phyloP scores from a whole-genome alignment of 1,139 yeast genomes.

The Kluyveromyces sp. region DNA sequence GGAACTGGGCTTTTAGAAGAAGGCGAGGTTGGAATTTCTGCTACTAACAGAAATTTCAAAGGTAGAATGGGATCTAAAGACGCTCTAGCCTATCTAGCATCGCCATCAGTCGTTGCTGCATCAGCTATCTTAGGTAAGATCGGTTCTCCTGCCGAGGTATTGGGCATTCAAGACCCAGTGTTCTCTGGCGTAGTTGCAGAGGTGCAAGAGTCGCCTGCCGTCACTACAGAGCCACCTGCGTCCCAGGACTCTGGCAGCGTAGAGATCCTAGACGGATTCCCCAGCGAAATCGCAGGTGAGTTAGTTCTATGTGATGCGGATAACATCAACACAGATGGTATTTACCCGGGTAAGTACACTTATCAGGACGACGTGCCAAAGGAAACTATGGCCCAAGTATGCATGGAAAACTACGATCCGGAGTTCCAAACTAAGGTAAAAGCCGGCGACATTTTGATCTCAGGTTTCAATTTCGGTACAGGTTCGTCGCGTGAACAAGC shows the following conservation, averaged over 20 bases:
- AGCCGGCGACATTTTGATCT: conserved; percentile 81
- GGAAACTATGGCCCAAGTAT: conserved; percentile 95
- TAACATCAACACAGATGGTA: conserved; percentile 96
- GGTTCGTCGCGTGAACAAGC: conserved; percentile 99
- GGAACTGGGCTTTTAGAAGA: conserved; percentile 90
- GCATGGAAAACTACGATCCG: conserved; percentile 97
- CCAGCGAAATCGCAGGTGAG: conserved; percentile 82
- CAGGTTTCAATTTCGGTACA: conserved; percentile 95
- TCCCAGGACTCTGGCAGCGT: conserved; percentile 40
- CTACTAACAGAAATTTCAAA: conserved; percentile 96
- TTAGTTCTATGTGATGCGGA: conserved; percentile 93
- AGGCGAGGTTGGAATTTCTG: conserved; percentile 97
- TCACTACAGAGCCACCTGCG: conserved; percentile 28
- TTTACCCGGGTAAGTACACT: conserved; percentile 97
- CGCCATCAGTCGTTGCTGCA: conserved; percentile 98
- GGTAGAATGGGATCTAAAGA: conserved; percentile 99
- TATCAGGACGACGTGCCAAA: conserved; percentile 94
- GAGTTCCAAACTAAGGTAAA: conserved; percentile 76
- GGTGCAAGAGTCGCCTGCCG: conserved; percentile 35
- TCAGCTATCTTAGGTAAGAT: conserved; percentile 90
- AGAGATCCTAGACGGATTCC: conserved; percentile 83
- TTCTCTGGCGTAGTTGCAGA: conserved; percentile 26
- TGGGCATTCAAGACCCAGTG: conserved; percentile 37
- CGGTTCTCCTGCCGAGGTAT: conserved; percentile 83
- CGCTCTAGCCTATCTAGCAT: conserved; percentile 90